Evolutionary conservation across 2,329 filamentous ascomycete species (phyloP), one percentile per base, ranked within the genome.

Genomic region (Xenoacremonium recifei): DNA sequence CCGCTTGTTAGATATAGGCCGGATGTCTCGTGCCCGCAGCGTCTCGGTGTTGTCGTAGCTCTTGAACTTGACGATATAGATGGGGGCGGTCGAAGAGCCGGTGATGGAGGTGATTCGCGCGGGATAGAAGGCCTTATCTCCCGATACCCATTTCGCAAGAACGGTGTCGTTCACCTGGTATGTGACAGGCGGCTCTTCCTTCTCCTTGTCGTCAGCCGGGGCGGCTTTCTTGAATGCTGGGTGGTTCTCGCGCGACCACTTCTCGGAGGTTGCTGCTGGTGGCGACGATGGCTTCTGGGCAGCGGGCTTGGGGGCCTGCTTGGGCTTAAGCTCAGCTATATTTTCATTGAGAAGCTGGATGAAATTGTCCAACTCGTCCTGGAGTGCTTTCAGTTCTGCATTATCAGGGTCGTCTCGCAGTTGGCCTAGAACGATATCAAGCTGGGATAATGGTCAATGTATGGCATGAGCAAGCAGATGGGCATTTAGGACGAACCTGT

Each of bases 11-110:
- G 81, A 79, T 25, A 93, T 71, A 37, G 90, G 88, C 57, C 88
- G 84, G 51, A 96, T 88, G 59, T 97, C 90, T 65, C 86, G 85
- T 48, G 86, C 82, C 46, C 84, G 80, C 47, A 95, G 69, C 23
- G 87, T 93, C 66, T 96, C 90, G 34, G 85, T 89, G 17, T 79
- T 89, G 50, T 85, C 81, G 69, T 97, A 97, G 58, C 82, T 88
- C 69, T 95, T 92, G 75, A 97, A 99, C 55, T 87, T 93, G 65
- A 99, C 91, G 35, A 89, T 86, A 65, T 96, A 99, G 50, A 96
- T 88, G 25, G 91, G 92, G 39, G 89, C 87, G 32, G 83, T 87
- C n/a, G 85, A 84, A 7, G 90, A 96, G 44, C 93, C 93, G 17
- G 92, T 96, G 57, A 96, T 91, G 39, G 87, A 91, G 38, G 89